phyloP scores from a whole-genome alignment of 176 grass and related monocot species.

The Rhynchospora pubera region DNA sequence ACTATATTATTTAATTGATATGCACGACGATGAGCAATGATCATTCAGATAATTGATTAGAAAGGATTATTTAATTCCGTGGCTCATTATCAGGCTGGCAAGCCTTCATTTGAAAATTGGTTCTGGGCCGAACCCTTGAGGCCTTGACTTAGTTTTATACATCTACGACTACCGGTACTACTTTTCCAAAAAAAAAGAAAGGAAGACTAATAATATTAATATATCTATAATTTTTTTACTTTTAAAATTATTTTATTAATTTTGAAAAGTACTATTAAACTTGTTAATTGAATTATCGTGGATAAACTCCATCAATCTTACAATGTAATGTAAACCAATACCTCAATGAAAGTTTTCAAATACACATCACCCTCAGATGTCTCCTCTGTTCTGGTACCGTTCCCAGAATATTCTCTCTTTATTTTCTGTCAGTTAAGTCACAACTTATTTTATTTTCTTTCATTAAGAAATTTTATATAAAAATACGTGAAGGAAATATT shows the following conservation, averaged over 20 bases:
- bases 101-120: neutral
- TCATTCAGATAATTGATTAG: neutral
- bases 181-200: neutral
- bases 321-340: neutral
- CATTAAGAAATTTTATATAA: neutral
- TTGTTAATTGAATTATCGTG: too few relatives aligned
- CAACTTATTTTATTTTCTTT: neutral
- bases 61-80: neutral
- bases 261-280: too few relatives aligned
- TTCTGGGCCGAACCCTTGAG: too few relatives aligned
- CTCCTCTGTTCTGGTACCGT: neutral
- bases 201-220: neutral
- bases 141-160: too few relatives aligned
- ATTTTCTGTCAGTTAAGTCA: neutral
- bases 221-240: neutral
- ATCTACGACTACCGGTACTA: neutral
- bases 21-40: neutral
- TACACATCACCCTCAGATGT: neutral
- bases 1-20: neutral
- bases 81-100: neutral
- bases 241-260: too few relatives aligned
- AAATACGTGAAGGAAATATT: neutral
- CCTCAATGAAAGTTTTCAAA: neutral
- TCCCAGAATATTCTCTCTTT: neutral
- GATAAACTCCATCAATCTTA: too few relatives aligned